Conservation (phyloP, 352 stramenopile genomes). For the Globisporangium yorkense region DNA sequence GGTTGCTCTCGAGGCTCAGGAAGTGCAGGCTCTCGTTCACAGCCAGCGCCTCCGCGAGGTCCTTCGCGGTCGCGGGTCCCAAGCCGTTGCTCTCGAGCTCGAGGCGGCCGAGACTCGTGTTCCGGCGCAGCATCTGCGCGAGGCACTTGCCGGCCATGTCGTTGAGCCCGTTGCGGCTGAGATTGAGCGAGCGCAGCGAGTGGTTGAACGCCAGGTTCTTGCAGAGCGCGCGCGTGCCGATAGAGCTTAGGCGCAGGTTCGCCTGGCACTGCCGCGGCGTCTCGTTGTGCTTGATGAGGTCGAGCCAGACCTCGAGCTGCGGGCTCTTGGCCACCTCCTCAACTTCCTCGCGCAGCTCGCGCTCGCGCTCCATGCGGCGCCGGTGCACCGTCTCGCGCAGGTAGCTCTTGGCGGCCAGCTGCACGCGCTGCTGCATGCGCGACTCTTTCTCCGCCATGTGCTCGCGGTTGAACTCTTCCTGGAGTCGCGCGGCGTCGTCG, state of each 20-base stretch:
- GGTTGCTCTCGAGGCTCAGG: conserved; percentile 75
- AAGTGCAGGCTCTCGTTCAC: conserved; percentile 49
- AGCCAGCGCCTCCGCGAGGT: conserved; percentile 49
- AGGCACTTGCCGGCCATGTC: conserved; percentile 61
- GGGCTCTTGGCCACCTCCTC: conserved; percentile 61
- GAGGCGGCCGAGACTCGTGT: conserved; percentile 50
- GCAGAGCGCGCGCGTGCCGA: conserved; percentile 57
- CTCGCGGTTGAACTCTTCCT: conserved; percentile 76
- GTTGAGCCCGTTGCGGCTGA: conserved; percentile 61
- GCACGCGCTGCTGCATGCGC: conserved; percentile 57
- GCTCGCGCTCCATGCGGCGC: conserved; percentile 55
- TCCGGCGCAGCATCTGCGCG: conserved; percentile 50
- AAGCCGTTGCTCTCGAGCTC: conserved; percentile 69
- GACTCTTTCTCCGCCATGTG: conserved; percentile 57
- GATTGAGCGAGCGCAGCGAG: conserved; percentile 53
- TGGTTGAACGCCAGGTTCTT: conserved; percentile 68
- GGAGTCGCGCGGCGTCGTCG: conserved; percentile 69
- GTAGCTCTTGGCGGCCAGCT: conserved; percentile 70
- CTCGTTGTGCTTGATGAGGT: conserved; percentile 45
- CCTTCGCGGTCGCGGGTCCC: conserved; percentile 36
- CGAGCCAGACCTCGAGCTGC: conserved; percentile 69
- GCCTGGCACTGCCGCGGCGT: conserved; percentile 38
- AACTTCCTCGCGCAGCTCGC: conserved; percentile 68
- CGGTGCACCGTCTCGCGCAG: conserved; percentile 69
- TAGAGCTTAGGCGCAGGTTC: conserved; percentile 37